Conservation (phyloP, 202 grass and related monocot species). For the Zoysia matrella region DNA sequence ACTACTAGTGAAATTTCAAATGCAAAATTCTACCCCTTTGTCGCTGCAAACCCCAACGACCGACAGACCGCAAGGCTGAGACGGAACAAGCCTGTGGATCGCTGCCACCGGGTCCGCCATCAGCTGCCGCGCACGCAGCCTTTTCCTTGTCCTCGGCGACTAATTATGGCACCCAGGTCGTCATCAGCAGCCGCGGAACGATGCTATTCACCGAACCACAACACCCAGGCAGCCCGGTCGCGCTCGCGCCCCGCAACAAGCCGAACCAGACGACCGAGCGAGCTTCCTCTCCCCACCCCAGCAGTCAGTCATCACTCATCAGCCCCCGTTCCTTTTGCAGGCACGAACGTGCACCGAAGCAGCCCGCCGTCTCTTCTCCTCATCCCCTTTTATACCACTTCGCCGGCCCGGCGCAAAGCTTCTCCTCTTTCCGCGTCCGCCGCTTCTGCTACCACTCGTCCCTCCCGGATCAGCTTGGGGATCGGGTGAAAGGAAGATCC, state of each 20-base stretch:
- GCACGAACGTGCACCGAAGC: slow-evolving; percentile 54
- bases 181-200: not conserved
- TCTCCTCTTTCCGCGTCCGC: slow-evolving; percentile 10
- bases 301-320: slow-evolving; percentile 7
- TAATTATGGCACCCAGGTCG: not conserved
- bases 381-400: slow-evolving; percentile 43
- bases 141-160: slow-evolving; percentile 6
- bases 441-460: slow-evolving; percentile 2
- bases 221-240: slow-evolving; percentile 41
- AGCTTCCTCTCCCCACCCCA: not conserved
- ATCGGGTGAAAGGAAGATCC: slow-evolving; percentile 34
- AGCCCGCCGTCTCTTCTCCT: not conserved
- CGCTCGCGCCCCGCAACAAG: slow-evolving; percentile 35
- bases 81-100: slow-evolving; percentile 40
- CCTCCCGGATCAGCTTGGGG: slow-evolving; percentile 25
- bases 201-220: slow-evolving; percentile 6
- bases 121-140: slow-evolving; percentile 42
- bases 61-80: slow-evolving; percentile 11
- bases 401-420: slow-evolving; percentile 32
- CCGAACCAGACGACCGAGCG: not conserved
- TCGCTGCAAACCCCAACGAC: too few relatives aligned
- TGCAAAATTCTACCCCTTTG: too few relatives aligned
- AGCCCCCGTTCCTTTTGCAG: slow-evolving; percentile 8
- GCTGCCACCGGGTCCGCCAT: slow-evolving; percentile 7
- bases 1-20: too few relatives aligned